A percentile compares a stretch with the other conserved stretches of the same genome.
Conservation (phyloP, 202 grass and related monocot genomes). For the Tripidium arundinaceum region DNA sequence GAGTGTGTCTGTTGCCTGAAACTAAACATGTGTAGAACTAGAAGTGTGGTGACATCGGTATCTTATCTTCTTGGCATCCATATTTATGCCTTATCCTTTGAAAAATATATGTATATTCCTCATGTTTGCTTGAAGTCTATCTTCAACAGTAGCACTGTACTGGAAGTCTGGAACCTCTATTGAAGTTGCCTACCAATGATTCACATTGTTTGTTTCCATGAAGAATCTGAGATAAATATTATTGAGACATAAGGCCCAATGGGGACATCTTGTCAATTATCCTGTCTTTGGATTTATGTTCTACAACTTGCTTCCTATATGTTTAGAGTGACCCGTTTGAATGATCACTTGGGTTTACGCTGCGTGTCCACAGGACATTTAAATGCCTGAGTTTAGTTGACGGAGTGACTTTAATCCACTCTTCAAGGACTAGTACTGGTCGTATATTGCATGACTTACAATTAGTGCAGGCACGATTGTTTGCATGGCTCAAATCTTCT, state of each 20-base stretch:
- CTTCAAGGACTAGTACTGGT: not conserved
- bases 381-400: not conserved
- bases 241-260: not conserved
- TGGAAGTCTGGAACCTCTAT: slow-evolving; percentile 17
- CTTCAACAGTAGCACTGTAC: slow-evolving; percentile 26
- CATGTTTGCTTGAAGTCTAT: slow-evolving; percentile 4
- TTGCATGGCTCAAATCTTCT: not conserved
- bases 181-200: not conserved
- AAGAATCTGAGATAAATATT: slow-evolving; percentile 1
- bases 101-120: not conserved
- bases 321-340: not conserved
- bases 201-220: not conserved
- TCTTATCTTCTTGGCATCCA: slow-evolving; percentile 4
- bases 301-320: slow-evolving; percentile 18
- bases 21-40: not conserved
- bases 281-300: slow-evolving; percentile 20
- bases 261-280: slow-evolving; percentile 3
- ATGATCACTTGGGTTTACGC: not conserved
- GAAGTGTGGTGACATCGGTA: not conserved
- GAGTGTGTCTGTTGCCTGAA: slow-evolving; percentile 10
- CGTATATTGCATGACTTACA: slow-evolving; percentile 11
- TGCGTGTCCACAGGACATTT: not conserved
- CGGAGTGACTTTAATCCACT: not conserved
- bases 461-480: not conserved
- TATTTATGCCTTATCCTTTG: not conserved